Conservation (phyloP, 2,329 filamentous ascomycete genomes). For the Talaromyces amestolkiae region DNA sequence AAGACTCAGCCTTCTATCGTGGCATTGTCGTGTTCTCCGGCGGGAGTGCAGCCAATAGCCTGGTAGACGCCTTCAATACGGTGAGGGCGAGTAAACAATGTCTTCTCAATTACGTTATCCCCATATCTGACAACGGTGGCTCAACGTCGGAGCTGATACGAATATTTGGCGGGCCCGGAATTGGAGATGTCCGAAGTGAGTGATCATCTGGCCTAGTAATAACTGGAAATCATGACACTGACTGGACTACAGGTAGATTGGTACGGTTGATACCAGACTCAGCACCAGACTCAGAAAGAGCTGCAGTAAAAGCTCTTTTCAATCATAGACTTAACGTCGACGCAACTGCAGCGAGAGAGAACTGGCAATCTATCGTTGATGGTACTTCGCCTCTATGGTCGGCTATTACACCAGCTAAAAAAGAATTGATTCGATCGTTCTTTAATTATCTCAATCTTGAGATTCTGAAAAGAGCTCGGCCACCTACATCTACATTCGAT, state of each 20-base stretch:
- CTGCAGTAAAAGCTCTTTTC: constrained; percentile 78
- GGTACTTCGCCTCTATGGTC: constrained; percentile 74
- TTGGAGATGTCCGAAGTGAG: constrained; percentile 73
- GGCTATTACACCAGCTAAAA: constrained; percentile 66
- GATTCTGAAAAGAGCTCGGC: constrained; percentile 71
- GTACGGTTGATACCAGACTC: constrained; percentile 81
- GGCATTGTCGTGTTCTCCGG: constrained; percentile 86
- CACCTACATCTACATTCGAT: constrained; percentile 68
- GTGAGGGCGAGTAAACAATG: constrained; percentile 64
- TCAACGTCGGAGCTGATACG: constrained; percentile 91
- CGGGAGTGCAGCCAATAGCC: constrained; percentile 88
- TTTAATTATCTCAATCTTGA: constrained; percentile 75
- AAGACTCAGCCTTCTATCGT: constrained; percentile 19
- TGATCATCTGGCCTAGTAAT: constrained; percentile 18
- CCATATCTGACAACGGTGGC: constrained; percentile 93
- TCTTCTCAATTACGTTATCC: constrained; percentile 79
- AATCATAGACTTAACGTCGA: constrained; percentile 75
- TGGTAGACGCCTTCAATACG: constrained; percentile 82
- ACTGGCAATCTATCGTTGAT: constrained; percentile 90
- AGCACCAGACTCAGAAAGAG: constrained; percentile 60
- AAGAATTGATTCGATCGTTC: constrained; percentile 73
- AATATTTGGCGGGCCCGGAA: constrained; percentile 88
- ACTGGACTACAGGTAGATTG: constrained; percentile 63
- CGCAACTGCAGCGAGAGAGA: constrained; percentile 60
- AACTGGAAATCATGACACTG: neutral